Evolutionary conservation across 2,329 filamentous ascomycete species (phyloP).

Genomic region (Hypoxylon sp.): DNA sequence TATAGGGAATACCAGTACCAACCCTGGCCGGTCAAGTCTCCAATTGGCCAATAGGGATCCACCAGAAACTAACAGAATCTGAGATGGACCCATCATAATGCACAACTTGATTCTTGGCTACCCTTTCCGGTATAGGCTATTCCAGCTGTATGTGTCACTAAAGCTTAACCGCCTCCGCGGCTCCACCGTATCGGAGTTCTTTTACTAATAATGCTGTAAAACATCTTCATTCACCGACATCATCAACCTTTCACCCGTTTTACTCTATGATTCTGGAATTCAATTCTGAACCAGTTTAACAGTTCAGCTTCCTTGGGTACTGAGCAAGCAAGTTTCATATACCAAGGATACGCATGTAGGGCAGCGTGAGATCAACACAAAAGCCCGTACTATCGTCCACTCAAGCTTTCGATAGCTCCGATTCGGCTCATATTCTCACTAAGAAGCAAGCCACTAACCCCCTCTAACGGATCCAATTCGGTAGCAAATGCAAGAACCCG

Average conservation of each 20-base stretch:
- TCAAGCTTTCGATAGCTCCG: conserved; percentile 29
- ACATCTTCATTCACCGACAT: conserved; percentile 32
- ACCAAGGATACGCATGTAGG: not conserved
- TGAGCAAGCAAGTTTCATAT: not conserved
- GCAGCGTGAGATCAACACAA: conserved; percentile 3
- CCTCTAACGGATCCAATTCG: not conserved
- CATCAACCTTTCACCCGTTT: conserved; percentile 7
- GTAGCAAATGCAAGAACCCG: conserved; percentile 10
- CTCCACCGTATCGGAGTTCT: conserved; percentile 23
- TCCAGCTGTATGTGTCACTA: conserved; percentile 18
- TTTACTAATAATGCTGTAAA: conserved; percentile 32
- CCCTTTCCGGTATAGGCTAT: conserved; percentile 42
- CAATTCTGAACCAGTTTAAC: not conserved
- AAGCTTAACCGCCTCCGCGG: conserved; percentile 17
- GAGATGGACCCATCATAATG: conserved; percentile 34
- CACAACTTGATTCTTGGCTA: conserved; percentile 49
- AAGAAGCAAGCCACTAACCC: not conserved
- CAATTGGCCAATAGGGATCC: conserved; percentile 6
- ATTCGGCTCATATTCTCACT: conserved; percentile 5
- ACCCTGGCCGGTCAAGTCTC: not conserved
- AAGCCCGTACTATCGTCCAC: conserved; percentile 3
- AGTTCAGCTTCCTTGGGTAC: not conserved
- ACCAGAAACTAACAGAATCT: conserved; percentile 18
- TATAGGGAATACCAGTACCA: conserved; percentile 4
- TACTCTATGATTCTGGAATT: conserved; percentile 11